Conservation (phyloP, 1,284 basidiomycete species). For the Fomitopsis palustris region DNA sequence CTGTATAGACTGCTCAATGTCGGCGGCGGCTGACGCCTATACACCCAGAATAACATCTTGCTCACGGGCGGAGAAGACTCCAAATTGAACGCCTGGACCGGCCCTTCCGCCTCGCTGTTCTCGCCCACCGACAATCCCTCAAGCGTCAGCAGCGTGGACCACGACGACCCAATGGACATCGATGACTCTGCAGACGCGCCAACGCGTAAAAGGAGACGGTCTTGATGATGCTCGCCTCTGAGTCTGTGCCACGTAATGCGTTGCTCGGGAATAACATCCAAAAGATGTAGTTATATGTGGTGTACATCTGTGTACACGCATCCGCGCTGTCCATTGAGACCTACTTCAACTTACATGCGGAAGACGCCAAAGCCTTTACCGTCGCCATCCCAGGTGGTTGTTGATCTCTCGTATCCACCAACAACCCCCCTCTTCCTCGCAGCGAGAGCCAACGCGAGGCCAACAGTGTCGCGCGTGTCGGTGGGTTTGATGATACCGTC, state of each 20-base stretch:
- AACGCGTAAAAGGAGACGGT: conserved; percentile 22
- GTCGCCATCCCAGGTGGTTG: conserved; percentile 70
- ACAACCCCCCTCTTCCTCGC: conserved; percentile 37
- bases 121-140: background rate
- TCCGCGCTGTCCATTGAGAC: background rate
- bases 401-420: conserved; percentile 20
- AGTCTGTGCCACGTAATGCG: background rate
- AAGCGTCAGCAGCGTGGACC: conserved; percentile 15
- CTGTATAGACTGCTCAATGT: background rate
- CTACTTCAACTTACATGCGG: conserved; percentile 62
- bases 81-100: conserved; percentile 31
- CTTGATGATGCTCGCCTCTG: conserved; percentile 2
- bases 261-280: background rate
- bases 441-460: conserved; percentile 79
- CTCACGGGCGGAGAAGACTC: conserved; percentile 38
- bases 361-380: conserved; percentile 83
- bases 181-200: conserved; percentile 21
- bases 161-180: conserved; percentile 25
- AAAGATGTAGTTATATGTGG: background rate
- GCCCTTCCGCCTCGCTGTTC: conserved; percentile 11
- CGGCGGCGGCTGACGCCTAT: background rate
- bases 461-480: conserved; percentile 89
- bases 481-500: conserved; percentile 91
- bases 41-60: conserved; percentile 30
- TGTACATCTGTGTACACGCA: background rate